These are phyloP conservation scores for Lablab purpureus DNA, from an alignment of 306 rosid genomes.

Conservation along the genomic window DNA sequence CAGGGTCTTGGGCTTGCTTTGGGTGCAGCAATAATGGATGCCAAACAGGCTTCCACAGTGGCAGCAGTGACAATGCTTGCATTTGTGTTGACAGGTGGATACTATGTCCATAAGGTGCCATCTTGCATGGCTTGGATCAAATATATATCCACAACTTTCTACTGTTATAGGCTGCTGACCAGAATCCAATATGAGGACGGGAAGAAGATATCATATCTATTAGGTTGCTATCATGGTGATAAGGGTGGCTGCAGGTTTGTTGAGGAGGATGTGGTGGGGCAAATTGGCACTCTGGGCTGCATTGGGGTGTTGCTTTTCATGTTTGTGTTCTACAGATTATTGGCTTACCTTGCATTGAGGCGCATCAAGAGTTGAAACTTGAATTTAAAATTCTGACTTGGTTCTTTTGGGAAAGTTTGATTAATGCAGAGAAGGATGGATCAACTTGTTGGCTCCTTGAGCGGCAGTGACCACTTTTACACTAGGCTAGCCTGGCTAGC, in stretches of 20 bases:
- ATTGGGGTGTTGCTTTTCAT: constrained; percentile 65
- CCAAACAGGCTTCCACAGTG: constrained; percentile 87
- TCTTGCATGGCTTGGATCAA: constrained; percentile 81
- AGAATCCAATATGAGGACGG: constrained; percentile 83
- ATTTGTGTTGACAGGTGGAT: constrained; percentile 88
- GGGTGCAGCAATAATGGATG: constrained; percentile 92
- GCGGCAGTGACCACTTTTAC: constrained; percentile 35
- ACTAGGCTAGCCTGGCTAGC: constrained; percentile 34
- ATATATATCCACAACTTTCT: constrained; percentile 77
- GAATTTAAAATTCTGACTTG: neutral
- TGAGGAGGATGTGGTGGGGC: constrained; percentile 83
- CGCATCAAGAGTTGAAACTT: constrained; percentile 62
- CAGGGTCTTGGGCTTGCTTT: constrained; percentile 93
- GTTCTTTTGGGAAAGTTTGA: neutral
- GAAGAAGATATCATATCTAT: constrained; percentile 53
- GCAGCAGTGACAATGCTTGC: constrained; percentile 90
- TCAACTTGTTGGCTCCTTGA: constrained; percentile 42
- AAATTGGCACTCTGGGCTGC: constrained; percentile 67
- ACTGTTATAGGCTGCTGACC: constrained; percentile 70
- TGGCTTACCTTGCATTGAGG: constrained; percentile 84
- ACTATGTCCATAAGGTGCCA: constrained; percentile 85
- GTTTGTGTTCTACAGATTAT: constrained; percentile 81
- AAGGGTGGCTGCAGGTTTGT: constrained; percentile 65
- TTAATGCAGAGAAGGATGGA: constrained; percentile 31
- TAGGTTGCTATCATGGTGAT: constrained; percentile 63